A percentile compares a stretch with the other conserved stretches of the same genome.
phyloP scores from a whole-genome alignment of 768 basidiomycete species.

The Sporobolomyces roseus region DNA sequence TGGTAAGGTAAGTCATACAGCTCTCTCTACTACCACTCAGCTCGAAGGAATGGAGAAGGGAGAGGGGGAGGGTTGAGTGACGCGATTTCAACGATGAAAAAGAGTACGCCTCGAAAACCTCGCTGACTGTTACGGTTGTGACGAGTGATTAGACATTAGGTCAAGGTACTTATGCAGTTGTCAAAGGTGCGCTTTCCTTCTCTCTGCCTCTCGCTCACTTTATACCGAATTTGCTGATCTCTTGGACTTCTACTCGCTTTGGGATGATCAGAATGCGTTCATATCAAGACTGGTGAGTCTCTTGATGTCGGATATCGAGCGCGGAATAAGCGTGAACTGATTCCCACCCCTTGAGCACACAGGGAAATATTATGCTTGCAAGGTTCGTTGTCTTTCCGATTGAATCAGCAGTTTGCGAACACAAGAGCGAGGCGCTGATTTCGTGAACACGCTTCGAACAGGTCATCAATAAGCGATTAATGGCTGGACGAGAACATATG shows the following conservation, averaged over 20 bases:
- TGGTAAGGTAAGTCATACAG: conserved; percentile 17
- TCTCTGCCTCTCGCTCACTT: not conserved
- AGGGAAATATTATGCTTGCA: conserved; percentile 93
- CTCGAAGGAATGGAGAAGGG: not conserved
- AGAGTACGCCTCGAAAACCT: too few species aligned
- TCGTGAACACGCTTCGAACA: too few species aligned
- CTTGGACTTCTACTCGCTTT: too few species aligned
- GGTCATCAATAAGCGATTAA: conserved; percentile 98
- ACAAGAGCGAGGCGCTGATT: too few species aligned
- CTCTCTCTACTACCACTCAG: too few species aligned
- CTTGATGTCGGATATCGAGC: not conserved
- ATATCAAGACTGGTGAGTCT: conserved; percentile 37
- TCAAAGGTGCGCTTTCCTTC: conserved; percentile 28
- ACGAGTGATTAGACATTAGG: conserved; percentile 29
- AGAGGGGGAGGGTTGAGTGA: not conserved
- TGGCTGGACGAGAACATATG: conserved; percentile 98
- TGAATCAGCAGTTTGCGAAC: too few species aligned
- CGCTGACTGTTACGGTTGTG: not conserved
- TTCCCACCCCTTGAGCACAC: conserved; percentile 51
- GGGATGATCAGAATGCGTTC: conserved; percentile 28
- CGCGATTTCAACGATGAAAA: too few species aligned
- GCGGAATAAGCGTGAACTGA: conserved; percentile 42
- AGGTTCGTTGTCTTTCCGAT: too few species aligned
- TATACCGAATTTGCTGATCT: too few species aligned
- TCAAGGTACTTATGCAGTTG: conserved; percentile 42